Conservation (phyloP, 108 stramenopile genomes). For the Skeletonema costatum region DNA sequence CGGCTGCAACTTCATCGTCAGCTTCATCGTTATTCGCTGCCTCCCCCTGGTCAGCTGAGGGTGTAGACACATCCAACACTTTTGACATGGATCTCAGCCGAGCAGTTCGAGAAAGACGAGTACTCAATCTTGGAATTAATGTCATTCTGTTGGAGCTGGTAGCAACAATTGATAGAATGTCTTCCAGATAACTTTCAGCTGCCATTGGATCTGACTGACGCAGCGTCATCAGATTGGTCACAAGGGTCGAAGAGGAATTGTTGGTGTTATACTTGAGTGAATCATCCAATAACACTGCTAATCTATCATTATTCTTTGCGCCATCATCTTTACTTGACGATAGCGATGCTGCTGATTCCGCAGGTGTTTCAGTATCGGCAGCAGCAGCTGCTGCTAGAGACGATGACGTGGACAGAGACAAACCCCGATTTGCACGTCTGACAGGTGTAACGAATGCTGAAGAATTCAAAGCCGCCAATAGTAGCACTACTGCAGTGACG, state of each 20-base stretch:
- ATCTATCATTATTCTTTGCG: not conserved
- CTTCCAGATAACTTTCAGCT: not conserved
- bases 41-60: constrained; percentile 19
- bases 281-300: constrained; percentile 1
- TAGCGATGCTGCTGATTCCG: not conserved
- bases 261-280: constrained; percentile 9
- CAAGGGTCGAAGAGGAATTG: constrained; percentile 2
- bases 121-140: constrained; percentile 44
- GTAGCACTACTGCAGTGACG: not conserved
- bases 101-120: constrained; percentile 54
- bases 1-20: constrained; percentile 11
- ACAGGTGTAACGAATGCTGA: not conserved
- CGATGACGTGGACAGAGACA: not conserved
- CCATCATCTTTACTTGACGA: not conserved
- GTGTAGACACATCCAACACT: constrained; percentile 57
- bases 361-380: not conserved
- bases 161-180: not conserved
- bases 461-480: not conserved
- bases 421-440: not conserved
- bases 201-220: not conserved
- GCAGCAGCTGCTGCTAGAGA: not conserved
- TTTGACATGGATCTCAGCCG: constrained; percentile 49
- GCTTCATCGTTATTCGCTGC: constrained; percentile 3
- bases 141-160: constrained; percentile 9
- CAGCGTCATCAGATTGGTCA: constrained; percentile 4